Evolutionary conservation across 257 asterid genomes (phyloP), one percentile per base, ranked within the genome.

Genomic region (Jacaranda mimosifolia): DNA sequence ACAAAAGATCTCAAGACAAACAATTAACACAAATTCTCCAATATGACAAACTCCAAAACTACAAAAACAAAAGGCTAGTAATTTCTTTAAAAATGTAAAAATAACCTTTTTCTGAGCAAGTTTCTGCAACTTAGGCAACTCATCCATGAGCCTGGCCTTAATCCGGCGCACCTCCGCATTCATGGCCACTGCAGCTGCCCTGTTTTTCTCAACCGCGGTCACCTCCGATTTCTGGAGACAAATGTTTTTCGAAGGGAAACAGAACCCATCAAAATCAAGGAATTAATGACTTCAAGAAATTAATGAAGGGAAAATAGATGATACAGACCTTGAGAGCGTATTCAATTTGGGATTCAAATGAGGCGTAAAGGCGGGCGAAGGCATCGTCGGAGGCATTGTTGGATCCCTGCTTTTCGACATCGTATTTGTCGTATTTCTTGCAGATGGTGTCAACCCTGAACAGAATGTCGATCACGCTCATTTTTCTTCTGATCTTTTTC

Each of bases 151-250:
- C 81, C 93, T 80, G 6, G 93, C 98, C 87, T 95, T 95, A 17
- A 83, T 84, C 52, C 99, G 92, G 10, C 99, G 90, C 71, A 95
- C 85, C 89, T 95, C 99, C 4, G 99, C 97, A 49, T 91, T 85
- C 92, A 93, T 66, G 55, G 99, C 98, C 75, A 95, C 99, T 59
- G 79, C 87, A n/a, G 84, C 76, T 3, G 99, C 99, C 85, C 98
- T 89, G 81, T 93, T 93, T 26, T 86, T 86, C 91, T 95, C 97
- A 9, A 68, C 69, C 35, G 88, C 83, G 26, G 94, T 97, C 80
- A 64, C 78, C 81, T 89, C 91, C 74, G 91, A 81, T 85, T 90
- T 95, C 98, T 82, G 63, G 7, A 63, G 21, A 65, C 17, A 53
- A n/a, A 3, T 72, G 1, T 52, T 40, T 36, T 14, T n/a, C 6